phyloP scores from a whole-genome alignment of 1,284 basidiomycete species.

The Ustilago tritici region DNA sequence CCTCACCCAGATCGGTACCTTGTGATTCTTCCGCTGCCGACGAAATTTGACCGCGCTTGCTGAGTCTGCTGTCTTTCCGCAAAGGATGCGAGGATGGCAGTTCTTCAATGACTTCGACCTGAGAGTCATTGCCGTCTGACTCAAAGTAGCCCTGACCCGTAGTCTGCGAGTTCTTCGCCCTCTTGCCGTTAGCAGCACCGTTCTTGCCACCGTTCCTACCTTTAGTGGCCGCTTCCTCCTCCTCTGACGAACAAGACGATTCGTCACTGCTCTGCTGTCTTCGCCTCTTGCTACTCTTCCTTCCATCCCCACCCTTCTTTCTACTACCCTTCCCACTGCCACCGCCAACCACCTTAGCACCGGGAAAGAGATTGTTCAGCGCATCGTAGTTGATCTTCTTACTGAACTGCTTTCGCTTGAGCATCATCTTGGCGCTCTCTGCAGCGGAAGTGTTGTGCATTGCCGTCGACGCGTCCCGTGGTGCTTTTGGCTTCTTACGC shows the following conservation, averaged over 20 bases:
- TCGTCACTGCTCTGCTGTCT: conserved; percentile 33
- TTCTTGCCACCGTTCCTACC: conserved; percentile 15
- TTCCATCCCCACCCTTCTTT: conserved; percentile 12
- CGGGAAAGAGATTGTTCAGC: conserved; percentile 63
- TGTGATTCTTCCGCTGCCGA: conserved; percentile 37
- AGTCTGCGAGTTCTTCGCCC: conserved; percentile 17
- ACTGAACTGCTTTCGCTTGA: conserved; percentile 65
- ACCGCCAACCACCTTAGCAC: conserved; percentile 39
- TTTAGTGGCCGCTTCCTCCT: conserved; percentile 29
- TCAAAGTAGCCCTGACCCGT: conserved; percentile 31
- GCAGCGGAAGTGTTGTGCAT: conserved; percentile 61
- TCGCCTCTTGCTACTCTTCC: conserved; percentile 19
- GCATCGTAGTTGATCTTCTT: conserved; percentile 68
- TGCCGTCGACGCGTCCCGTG: conserved; percentile 60
- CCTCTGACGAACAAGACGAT: conserved; percentile 31
- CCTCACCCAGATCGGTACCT: conserved; percentile 42
- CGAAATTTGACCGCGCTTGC: conserved; percentile 27
- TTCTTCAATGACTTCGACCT: conserved; percentile 41
- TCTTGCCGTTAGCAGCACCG: conserved; percentile 13
- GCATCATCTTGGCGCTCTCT: conserved; percentile 67
- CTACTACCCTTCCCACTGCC: conserved; percentile 18
- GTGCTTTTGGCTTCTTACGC: conserved; percentile 62
- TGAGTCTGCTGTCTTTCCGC: conserved; percentile 36
- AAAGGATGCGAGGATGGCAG: conserved; percentile 46
- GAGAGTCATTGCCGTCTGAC: conserved; percentile 35